Evolutionary conservation across 192 early-diverging fungal species (phyloP).

Genomic region (Kickxella alabastrina): DNA sequence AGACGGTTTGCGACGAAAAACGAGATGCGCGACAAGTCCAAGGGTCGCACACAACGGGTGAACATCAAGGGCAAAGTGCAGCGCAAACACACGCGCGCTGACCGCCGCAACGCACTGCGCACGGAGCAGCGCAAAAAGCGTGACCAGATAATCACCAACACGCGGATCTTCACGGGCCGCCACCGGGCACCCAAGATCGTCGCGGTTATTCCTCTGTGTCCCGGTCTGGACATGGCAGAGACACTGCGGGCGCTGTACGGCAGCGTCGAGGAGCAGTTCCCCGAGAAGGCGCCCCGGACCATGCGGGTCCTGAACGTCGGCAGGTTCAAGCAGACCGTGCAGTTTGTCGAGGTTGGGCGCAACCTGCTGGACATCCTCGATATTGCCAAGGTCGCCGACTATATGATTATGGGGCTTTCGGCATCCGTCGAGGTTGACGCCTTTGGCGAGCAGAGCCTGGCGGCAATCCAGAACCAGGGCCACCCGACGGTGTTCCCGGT

Average conservation of each 20-base stretch:
- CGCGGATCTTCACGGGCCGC: slow-evolving; percentile 81
- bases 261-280: slow-evolving; percentile 55
- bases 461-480: slow-evolving; percentile 84
- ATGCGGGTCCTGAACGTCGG: slow-evolving; percentile 52
- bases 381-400: slow-evolving; percentile 88
- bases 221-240: slow-evolving; percentile 59
- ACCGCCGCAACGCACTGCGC: slow-evolving; percentile 79
- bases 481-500: slow-evolving; percentile 69
- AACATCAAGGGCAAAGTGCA: slow-evolving; percentile 56
- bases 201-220: slow-evolving; percentile 84
- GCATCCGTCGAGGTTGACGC: slow-evolving; percentile 88
- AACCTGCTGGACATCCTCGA: slow-evolving; percentile 85
- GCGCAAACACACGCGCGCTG: slow-evolving; percentile 59
- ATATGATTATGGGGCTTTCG: slow-evolving; percentile 81
- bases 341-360: slow-evolving; percentile 73
- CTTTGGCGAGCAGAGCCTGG: slow-evolving; percentile 83
- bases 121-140: slow-evolving; percentile 80
- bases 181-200: slow-evolving; percentile 85
- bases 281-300: slow-evolving; percentile 14
- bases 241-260: slow-evolving; percentile 51
- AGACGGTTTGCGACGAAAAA: slow-evolving; percentile 86
- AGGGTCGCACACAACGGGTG: slow-evolving; percentile 71
- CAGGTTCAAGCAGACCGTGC: slow-evolving; percentile 88
- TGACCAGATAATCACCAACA: slow-evolving; percentile 60
- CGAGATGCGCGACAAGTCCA: slow-evolving; percentile 69